Evolutionary conservation across 2,329 filamentous ascomycete species (phyloP), one percentile per base, ranked within the genome.

Genomic region (Penicillium rolfsii): DNA sequence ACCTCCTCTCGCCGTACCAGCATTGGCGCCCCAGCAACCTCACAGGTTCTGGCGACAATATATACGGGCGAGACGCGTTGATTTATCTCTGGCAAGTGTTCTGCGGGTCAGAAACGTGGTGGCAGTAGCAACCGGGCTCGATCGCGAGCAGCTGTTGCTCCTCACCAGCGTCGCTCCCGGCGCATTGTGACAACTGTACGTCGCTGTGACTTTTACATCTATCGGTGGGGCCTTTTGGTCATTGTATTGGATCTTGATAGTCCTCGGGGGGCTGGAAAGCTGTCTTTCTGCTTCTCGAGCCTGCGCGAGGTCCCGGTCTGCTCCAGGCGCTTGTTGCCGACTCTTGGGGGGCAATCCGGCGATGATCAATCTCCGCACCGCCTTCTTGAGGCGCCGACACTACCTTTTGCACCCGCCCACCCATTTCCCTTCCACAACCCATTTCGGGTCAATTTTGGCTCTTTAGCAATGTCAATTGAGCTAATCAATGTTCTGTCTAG

Each of bases 351-450:
- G 62, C 60, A 62, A 67, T 67, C 64, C 59, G 61, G 62, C 61
- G 64, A 66, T 69, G 72, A 73, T 74, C 73, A 76, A 74, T 76
- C 74, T 76, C 74, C 73, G 74, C 74, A 76, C 74, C 73, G 74
- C 73, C 74, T 76, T 74, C 72, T 68, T 65, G 61, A 64, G 67
- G 65, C 67, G 65, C 58, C 64, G 53, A 63, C 62, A 36, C 64
- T 63, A 63, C 67, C 64, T 57, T 61, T 64, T 40, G 58, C 67
- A 66, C 67, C 63, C 64, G 64, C 62, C 60, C 43, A 55, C 60
- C 55, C 60, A 59, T 52, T 65, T 59, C 61, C 58, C 65, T 58
- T 64, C 61, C 59, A 63, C 59, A 59, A 58, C 30, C 26, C 36
- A 43, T 60, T 28, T 56, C 26, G 53, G 30, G 40, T 45, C 26